A percentile compares a stretch with the other conserved stretches of the same genome.
Evolutionary conservation across 2,329 filamentous ascomycete genomes (phyloP).

Genomic region (Zasmidium cellare): DNA sequence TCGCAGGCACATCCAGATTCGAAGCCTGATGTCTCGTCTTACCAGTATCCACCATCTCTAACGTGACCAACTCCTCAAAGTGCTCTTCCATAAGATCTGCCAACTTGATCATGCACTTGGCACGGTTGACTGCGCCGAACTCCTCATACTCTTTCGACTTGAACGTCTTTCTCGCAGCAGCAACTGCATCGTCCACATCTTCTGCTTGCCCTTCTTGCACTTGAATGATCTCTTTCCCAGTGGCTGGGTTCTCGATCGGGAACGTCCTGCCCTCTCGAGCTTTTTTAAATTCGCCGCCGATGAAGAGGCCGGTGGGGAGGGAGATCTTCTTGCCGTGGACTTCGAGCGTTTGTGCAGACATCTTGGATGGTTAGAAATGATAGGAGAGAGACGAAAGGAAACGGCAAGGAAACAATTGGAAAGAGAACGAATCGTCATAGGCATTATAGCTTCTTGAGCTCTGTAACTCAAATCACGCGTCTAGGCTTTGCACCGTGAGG

Average conservation of each 20-base stretch:
- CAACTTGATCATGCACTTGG: constrained; percentile 68
- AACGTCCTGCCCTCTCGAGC: constrained; percentile 64
- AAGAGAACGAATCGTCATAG: not conserved
- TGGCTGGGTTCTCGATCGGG: constrained; percentile 57
- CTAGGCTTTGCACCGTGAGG: not conserved
- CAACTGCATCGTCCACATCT: constrained; percentile 39
- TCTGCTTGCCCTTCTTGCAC: constrained; percentile 37
- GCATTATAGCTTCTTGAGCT: not conserved
- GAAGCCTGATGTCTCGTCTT: constrained; percentile 38
- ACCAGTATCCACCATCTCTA: constrained; percentile 60
- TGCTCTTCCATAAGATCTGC: constrained; percentile 41
- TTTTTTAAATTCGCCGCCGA: constrained; percentile 74
- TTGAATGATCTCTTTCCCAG: constrained; percentile 4
- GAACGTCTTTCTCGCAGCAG: constrained; percentile 35
- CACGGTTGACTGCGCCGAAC: constrained; percentile 57
- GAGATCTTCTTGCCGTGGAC: constrained; percentile 66
- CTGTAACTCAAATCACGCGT: not conserved
- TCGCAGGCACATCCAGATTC: constrained; percentile 28
- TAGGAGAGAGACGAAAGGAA: not conserved
- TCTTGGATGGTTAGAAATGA: not conserved
- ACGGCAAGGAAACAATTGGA: not conserved
- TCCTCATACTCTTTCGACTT: constrained; percentile 18
- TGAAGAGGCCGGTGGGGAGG: constrained; percentile 72
- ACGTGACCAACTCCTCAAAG: constrained; percentile 58
- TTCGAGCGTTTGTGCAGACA: constrained; percentile 8